These are phyloP conservation scores for Backusella australiensis DNA, from an alignment of 192 early-diverging fungal genomes.

Conservation along the genomic window DNA sequence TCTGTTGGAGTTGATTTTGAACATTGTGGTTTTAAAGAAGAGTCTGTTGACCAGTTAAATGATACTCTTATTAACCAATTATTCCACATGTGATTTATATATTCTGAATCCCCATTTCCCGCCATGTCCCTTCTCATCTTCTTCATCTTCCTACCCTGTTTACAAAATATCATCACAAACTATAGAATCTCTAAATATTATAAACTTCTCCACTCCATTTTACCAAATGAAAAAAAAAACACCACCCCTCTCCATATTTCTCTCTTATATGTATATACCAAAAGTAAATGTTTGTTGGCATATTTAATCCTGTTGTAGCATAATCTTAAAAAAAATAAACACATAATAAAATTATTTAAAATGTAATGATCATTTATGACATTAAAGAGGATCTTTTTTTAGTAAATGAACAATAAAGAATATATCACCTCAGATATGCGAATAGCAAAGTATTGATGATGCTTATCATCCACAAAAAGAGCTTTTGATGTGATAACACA, in stretches of 20 bases:
- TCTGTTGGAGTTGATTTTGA: constrained; percentile 13
- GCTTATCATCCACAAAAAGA: no score
- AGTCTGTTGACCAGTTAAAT: not conserved
- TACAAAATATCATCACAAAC: not conserved
- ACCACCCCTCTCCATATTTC: not conserved
- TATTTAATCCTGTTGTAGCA: constrained; percentile 1
- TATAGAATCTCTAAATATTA: not conserved
- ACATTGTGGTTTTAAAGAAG: constrained; percentile 15
- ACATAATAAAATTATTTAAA: not conserved
- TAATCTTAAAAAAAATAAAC: not conserved
- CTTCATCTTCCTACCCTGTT: not conserved
- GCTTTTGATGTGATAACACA: no score
- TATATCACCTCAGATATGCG: no score
- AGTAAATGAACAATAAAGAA: no score
- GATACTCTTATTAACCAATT: constrained; percentile 12
- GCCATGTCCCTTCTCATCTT: not conserved
- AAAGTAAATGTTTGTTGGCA: constrained; percentile 1
- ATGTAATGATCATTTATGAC: not conserved
- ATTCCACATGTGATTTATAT: constrained; percentile 12
- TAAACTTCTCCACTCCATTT: not conserved
- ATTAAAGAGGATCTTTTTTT: no score
- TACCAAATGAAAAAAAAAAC: not conserved
- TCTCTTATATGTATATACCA: constrained; percentile 3
- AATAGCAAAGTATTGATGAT: no score
- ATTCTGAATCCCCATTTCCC: not conserved